Evolutionary conservation across 2,329 filamentous ascomycete species (phyloP).

Genomic region (Epichloe amarillans): DNA sequence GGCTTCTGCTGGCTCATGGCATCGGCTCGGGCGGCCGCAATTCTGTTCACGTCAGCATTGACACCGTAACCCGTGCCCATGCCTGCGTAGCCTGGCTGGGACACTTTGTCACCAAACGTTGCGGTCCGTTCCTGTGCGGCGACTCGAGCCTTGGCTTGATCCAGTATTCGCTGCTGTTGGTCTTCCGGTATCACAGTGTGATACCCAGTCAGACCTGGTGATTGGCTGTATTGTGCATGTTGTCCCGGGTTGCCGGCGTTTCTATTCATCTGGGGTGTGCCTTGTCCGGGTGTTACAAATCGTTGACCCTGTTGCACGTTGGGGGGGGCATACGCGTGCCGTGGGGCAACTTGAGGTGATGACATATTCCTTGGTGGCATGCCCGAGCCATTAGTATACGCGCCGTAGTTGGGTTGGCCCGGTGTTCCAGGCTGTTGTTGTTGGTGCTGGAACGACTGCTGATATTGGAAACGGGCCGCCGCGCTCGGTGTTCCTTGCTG

Average conservation of each 20-base stretch:
- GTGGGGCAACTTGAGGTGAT: constrained; percentile 28
- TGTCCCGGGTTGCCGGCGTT: constrained; percentile 20
- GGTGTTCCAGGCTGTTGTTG: constrained; percentile 16
- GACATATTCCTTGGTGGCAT: constrained; percentile 30
- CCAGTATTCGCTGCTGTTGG: constrained; percentile 36
- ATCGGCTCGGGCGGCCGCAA: constrained; percentile 23
- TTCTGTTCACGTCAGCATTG: constrained; percentile 17
- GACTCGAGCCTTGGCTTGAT: constrained; percentile 35
- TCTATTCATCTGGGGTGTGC: constrained; percentile 18
- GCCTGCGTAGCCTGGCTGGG: constrained; percentile 32
- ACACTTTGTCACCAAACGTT: constrained; percentile 27
- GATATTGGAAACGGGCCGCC: constrained; percentile 27
- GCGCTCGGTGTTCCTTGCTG: constrained; percentile 29
- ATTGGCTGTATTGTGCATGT: constrained; percentile 19
- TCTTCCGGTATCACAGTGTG: constrained; percentile 36
- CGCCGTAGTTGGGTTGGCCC: constrained; percentile 21
- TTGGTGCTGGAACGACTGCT: constrained; percentile 25
- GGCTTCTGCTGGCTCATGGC: constrained; percentile 23
- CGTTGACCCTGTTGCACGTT: constrained; percentile 20
- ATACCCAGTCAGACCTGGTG: constrained; percentile 30
- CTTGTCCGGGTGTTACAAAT: constrained; percentile 18
- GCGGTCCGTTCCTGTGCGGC: constrained; percentile 30
- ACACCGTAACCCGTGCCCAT: constrained; percentile 24
- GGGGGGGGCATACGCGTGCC: constrained; percentile 26
- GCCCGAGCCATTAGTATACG: constrained; percentile 31